Evolutionary conservation across 1,284 basidiomycete genomes (phyloP), one percentile per base, ranked within the genome.

Genomic region (Cryptococcus sp.): DNA sequence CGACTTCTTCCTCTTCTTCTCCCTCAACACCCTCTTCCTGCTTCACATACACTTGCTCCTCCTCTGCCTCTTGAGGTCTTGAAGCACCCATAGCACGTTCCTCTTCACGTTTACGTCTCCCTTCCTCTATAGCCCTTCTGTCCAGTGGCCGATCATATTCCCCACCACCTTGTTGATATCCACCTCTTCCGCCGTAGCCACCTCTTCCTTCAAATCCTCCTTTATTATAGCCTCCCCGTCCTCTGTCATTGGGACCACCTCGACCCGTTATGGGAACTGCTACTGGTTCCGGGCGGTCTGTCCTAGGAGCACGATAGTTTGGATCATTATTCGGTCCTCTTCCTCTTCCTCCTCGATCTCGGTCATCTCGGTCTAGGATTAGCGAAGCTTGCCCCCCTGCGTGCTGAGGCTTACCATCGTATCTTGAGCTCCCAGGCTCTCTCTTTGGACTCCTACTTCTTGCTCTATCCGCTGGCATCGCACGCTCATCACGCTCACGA

Each of bases 1-100:
- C 81, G 32, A 90, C 74, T 39, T 77, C 75, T 32, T 74, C 75
- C 34, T 74, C 88, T 52, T 87, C 85, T 78, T 85, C 85, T 43
- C 50, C 77, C 39, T 82, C 41, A 66, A 73, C 46, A 10, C 36
- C 49, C 22, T 46, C 48, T 28, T 25, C 28, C 28, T 28, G 28
- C 28, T 28, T 28, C 5, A 28, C 28, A 11, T 25, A 19, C 43
- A 28, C 13, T 31, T 34, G 31, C 61, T 47, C 62, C 58, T 46
- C 60, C 56, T 46, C 28, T n/a, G n/a, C n/a, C 52, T 60, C 64
- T 25, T 69, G 70, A 2, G 57, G 61, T 34, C 65, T 67, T 4
- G 60, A 56, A 14, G 67, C 55, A 21, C 69, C 70, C 14, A 51
- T 57, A 5, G 67, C 69, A 46, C 70, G 59, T 49, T 74, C 72